Percentiles rank a stretch among this genome's conserved stretches.
Evolutionary conservation across 306 rosid species (phyloP).

Genomic region (Lupinus albus): DNA sequence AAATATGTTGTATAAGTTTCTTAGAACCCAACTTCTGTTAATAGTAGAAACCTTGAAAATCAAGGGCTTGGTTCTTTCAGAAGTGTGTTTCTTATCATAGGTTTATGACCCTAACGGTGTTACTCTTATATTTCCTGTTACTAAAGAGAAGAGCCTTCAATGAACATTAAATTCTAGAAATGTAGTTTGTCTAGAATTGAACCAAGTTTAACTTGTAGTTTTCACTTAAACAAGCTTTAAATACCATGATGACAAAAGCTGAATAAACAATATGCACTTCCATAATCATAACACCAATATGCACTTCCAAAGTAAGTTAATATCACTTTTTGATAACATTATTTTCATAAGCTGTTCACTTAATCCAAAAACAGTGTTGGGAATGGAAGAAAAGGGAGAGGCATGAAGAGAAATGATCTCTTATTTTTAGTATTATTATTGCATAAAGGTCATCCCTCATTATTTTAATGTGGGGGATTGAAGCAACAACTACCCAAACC

Average conservation of each 20-base stretch:
- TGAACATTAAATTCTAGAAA: neutral
- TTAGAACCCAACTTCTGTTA: slow-evolving; percentile 8
- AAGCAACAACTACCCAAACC: too few relatives aligned
- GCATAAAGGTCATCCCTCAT: slow-evolving; percentile 26
- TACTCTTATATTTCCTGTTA: slow-evolving; percentile 22
- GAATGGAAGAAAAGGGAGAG: slow-evolving; percentile 66
- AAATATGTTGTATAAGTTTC: slow-evolving; percentile 31
- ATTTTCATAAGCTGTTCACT: too few relatives aligned
- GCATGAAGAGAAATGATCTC: slow-evolving; percentile 63
- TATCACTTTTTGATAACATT: too few relatives aligned
- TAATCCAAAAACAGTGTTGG: slow-evolving; percentile 44
- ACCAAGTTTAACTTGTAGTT: neutral
- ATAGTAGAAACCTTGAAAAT: slow-evolving; percentile 14
- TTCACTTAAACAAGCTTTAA: neutral
- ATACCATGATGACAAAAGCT: neutral
- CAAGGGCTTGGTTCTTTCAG: slow-evolving; percentile 3
- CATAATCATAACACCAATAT: too few relatives aligned
- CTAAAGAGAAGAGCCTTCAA: slow-evolving; percentile 4
- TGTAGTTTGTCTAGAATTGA: too few relatives aligned
- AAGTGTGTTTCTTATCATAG: slow-evolving; percentile 24
- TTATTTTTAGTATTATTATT: neutral
- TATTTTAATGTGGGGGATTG: slow-evolving; percentile 34
- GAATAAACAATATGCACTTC: neutral
- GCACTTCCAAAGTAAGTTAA: too few relatives aligned
- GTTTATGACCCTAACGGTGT: slow-evolving; percentile 24